Evolutionary conservation across 2,329 filamentous ascomycete species (phyloP), one percentile per base, ranked within the genome.

Genomic region (Paecilomyces niveus): DNA sequence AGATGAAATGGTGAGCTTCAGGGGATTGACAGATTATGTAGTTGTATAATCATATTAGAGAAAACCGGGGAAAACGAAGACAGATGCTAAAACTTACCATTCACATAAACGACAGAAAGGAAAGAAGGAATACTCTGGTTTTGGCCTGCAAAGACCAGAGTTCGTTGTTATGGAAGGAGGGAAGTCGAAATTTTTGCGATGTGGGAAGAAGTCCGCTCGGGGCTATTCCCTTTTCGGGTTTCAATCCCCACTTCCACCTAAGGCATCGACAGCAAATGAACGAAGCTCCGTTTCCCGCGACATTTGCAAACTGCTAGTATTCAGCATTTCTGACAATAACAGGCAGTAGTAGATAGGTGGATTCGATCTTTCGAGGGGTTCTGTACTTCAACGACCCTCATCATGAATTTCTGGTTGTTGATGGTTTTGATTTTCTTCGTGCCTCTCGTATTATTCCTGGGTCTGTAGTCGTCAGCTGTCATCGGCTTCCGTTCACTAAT

Each of bases 21-120:
- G 88, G 81, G 85, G 88, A 90, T 90, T 90, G 88, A 90, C 88
- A 90, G 88, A 90, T 89, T 85, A 79, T 75, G 75, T 75, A 78
- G 78, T 77, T 77, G 71, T 80, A 77, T 85, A 85, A 86, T 89
- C 87, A 89, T 89, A 72, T 74, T 69, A 74, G 7, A n/a, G 26
- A 29, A 67, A 24, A 45, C 49, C 24, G 26, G 50, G 26, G 1
- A 22, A 33, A 45, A 10, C 32, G 15, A 10, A 18, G 18, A 45
- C 9, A 22, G 39, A 22, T n/a, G 24, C 31, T 53, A 15, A 26
- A 13, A 35, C 54, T 56, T 56, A 60, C 56, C 22, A 45, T 58
- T n/a, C 35, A 54, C 11, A 49, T 54, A 60, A 26, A 9, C 50
- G n/a, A n/a, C 13, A 52, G 3, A n/a, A 10, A 29, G 3, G 31